A percentile compares a stretch with the other conserved stretches of the same genome.
These are phyloP conservation scores for Allium cepa DNA, from an alignment of 106 monocot genomes.

Conservation along the genomic window DNA sequence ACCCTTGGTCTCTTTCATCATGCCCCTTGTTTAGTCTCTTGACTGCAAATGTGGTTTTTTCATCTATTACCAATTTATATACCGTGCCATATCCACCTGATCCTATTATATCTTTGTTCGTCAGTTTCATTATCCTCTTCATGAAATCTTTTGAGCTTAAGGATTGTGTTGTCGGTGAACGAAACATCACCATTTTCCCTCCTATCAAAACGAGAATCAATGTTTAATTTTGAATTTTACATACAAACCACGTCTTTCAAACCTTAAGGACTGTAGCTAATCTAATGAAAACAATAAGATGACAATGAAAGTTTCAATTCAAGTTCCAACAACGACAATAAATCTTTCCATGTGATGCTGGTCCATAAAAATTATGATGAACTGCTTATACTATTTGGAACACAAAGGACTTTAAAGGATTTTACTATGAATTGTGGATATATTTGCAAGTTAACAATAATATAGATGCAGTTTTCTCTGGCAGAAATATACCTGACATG, in stretches of 20 bases:
- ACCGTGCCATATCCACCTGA: conserved; percentile 83
- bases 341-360: no score
- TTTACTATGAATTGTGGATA: no score
- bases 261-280: background rate
- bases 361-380: no score
- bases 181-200: conserved; percentile 74
- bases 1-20: conserved; percentile 48
- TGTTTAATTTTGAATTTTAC: no score
- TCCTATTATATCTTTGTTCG: conserved; percentile 87
- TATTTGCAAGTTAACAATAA: background rate
- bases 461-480: background rate
- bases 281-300: background rate
- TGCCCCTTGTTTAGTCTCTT: conserved; percentile 78
- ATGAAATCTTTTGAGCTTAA: conserved; percentile 49
- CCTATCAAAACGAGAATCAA: conserved; percentile 8
- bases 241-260: no score
- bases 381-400: no score
- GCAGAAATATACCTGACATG: conserved; percentile 35
- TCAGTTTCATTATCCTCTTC: conserved; percentile 61
- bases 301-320: background rate
- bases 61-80: conserved; percentile 47
- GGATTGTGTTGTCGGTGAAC: conserved; percentile 37
- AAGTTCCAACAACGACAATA: background rate
- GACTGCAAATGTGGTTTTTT: conserved; percentile 54
- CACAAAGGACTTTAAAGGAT: no score